Conservation (phyloP, 2,329 filamentous ascomycete genomes). For the Chrysosporium keratinophilum region DNA sequence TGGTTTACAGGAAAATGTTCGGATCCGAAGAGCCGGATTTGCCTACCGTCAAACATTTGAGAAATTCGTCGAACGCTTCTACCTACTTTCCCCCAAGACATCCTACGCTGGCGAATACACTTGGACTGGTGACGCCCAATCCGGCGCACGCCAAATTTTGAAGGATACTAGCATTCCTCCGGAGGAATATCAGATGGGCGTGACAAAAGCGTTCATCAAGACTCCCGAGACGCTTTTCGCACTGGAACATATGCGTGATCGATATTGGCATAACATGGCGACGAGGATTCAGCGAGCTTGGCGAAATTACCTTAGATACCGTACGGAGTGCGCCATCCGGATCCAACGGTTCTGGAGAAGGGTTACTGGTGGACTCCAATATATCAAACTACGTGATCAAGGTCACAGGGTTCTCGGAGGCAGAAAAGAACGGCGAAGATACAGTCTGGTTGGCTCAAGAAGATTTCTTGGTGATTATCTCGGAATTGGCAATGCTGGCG, state of each 20-base stretch:
- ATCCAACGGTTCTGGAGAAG: slow-evolving; percentile 95
- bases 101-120: slow-evolving; percentile 97
- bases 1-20: slow-evolving; percentile 97
- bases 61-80: slow-evolving; percentile 96
- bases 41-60: slow-evolving; percentile 95
- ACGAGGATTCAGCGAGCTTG: slow-evolving; percentile 94
- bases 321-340: slow-evolving; percentile 80
- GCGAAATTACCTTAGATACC: slow-evolving; percentile 89
- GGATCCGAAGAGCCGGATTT: slow-evolving; percentile 90
- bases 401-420: slow-evolving; percentile 72
- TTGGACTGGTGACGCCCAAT: slow-evolving; percentile 79
- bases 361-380: slow-evolving; percentile 81
- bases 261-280: slow-evolving; percentile 99
- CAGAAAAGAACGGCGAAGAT: slow-evolving; percentile 81
- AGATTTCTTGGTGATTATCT: slow-evolving; percentile 93
- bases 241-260: slow-evolving; percentile 91
- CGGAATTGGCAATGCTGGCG: slow-evolving; percentile 68
- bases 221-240: slow-evolving; percentile 94
- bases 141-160: slow-evolving; percentile 81
- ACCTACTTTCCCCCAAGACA: slow-evolving; percentile 83
- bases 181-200: slow-evolving; percentile 95
- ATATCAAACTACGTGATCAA: slow-evolving; percentile 75
- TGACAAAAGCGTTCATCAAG: slow-evolving; percentile 96
- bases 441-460: slow-evolving; percentile 81
- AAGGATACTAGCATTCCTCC: slow-evolving; percentile 92